phyloP scores from a whole-genome alignment of 2,329 filamentous ascomycete genomes.

The Aureobasidium sp. region DNA sequence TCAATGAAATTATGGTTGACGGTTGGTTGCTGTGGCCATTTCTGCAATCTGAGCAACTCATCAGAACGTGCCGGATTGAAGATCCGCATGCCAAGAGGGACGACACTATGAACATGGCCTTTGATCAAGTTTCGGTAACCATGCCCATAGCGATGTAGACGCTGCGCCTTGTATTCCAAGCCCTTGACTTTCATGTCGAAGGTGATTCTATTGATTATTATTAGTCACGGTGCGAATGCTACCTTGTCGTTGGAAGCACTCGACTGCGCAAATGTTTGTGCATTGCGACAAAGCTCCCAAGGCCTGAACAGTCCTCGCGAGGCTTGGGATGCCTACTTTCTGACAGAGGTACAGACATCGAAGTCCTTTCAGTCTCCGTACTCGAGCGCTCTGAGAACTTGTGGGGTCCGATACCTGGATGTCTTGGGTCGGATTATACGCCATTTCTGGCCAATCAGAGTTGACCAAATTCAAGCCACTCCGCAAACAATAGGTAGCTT shows the following conservation, averaged over 20 bases:
- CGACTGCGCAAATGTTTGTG: neutral
- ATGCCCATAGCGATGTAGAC: neutral
- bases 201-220: neutral
- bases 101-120: neutral
- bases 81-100: neutral
- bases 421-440: constrained; percentile 10
- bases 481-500: constrained; percentile 7
- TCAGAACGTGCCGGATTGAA: neutral
- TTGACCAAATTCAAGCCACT: neutral
- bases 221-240: neutral
- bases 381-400: neutral
- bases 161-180: neutral
- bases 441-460: constrained; percentile 12
- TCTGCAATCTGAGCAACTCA: neutral
- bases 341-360: neutral
- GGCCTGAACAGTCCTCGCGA: too few species aligned
- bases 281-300: neutral
- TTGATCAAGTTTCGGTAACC: neutral
- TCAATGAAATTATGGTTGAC: neutral
- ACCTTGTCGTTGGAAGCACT: neutral
- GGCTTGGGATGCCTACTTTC: neutral
- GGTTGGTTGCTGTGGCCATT: neutral
- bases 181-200: neutral
- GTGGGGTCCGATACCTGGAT: neutral
- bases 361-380: neutral